These are phyloP conservation scores for Cutaneotrichosporon cavernicola DNA, from an alignment of 1,284 basidiomycete genomes.

Conservation along the genomic window DNA sequence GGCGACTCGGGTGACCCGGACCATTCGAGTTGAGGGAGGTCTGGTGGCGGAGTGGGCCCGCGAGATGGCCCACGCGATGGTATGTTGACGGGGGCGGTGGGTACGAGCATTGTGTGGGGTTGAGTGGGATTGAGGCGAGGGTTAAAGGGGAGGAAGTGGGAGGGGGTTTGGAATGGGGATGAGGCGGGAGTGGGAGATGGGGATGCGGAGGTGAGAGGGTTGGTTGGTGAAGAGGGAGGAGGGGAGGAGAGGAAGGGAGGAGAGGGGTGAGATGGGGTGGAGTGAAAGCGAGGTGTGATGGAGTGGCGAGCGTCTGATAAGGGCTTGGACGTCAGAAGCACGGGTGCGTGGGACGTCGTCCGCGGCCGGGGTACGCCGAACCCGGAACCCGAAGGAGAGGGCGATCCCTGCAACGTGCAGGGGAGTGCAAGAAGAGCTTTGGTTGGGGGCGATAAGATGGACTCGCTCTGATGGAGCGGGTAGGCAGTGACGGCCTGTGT, in stretches of 20 bases:
- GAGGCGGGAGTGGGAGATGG: not conserved
- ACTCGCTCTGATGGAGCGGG: not conserved
- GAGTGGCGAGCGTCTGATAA: not conserved
- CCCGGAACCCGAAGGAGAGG: too few relatives aligned
- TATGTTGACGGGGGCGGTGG: conserved; percentile 7
- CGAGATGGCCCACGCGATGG: not conserved
- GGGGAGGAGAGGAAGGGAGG: too few relatives aligned
- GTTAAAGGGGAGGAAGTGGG: not conserved
- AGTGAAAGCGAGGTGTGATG: not conserved
- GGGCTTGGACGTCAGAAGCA: not conserved
- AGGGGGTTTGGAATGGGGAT: not conserved
- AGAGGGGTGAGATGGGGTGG: not conserved
- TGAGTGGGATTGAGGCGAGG: not conserved
- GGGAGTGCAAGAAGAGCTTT: not conserved
- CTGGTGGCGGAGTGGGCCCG: conserved; percentile 6
- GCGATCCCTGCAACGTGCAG: not conserved
- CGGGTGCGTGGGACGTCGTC: not conserved
- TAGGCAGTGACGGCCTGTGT: not conserved
- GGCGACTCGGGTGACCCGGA: conserved; percentile 14
- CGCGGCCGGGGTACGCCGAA: too few relatives aligned
- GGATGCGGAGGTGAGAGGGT: too few relatives aligned
- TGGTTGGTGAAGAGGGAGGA: too few relatives aligned
- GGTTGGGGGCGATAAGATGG: not conserved
- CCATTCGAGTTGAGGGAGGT: conserved; percentile 9
- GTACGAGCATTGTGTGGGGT: not conserved